These are phyloP conservation scores for Globisporangium irregulare DNA, from an alignment of 352 stramenopile genomes.

Conservation along the genomic window DNA sequence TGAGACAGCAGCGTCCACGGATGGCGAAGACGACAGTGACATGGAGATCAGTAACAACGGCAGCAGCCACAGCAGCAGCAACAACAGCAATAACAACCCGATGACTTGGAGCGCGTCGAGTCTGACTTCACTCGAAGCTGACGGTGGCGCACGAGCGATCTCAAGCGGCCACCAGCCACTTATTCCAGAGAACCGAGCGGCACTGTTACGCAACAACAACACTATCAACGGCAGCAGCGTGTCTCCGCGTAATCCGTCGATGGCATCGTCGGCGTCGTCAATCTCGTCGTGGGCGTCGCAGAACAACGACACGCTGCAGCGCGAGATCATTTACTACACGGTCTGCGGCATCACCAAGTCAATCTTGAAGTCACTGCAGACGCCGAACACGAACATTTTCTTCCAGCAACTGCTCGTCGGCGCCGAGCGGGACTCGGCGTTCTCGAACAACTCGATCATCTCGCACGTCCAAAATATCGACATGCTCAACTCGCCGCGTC, in stretches of 20 bases:
- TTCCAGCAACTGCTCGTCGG: constrained; percentile 53
- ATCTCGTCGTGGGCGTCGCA: constrained; percentile 45
- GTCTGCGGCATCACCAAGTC: constrained; percentile 77
- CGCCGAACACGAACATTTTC: constrained; percentile 24
- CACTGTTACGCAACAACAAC: constrained; percentile 4
- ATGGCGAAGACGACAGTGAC: constrained; percentile 6
- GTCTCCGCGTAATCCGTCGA: background rate
- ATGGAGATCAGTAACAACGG: background rate
- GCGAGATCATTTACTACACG: constrained; percentile 86
- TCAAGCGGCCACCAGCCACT: constrained; percentile 5
- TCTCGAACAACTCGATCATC: constrained; percentile 45
- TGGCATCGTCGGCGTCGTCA: constrained; percentile 25
- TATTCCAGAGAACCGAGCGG: background rate
- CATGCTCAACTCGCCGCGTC: constrained; percentile 42
- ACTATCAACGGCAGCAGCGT: background rate
- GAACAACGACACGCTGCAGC: constrained; percentile 71
- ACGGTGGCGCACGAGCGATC: background rate
- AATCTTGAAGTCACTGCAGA: constrained; percentile 52
- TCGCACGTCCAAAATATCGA: constrained; percentile 42
- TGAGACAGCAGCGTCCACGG: background rate
- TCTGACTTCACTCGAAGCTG: constrained; percentile 6
- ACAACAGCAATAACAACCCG: constrained; percentile 4
- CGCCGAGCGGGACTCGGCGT: constrained; percentile 45
- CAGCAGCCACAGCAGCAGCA: background rate
- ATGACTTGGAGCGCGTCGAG: constrained; percentile 14